phyloP scores from a whole-genome alignment of 306 rosid species.

The Prunus dulcis region DNA sequence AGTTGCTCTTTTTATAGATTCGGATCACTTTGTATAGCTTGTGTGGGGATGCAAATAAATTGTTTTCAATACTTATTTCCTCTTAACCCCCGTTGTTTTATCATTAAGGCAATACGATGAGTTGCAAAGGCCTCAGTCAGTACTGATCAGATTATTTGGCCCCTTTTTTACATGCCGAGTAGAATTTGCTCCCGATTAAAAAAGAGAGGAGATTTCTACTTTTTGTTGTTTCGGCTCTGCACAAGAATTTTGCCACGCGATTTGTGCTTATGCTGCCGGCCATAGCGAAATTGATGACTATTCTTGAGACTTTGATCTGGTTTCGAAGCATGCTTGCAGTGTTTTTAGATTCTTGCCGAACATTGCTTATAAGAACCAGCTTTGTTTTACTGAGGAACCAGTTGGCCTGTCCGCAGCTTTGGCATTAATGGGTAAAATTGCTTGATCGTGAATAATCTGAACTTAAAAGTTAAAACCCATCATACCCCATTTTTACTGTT shows the following conservation, averaged over 20 bases:
- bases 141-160: background rate
- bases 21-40: slow-evolving; percentile 30
- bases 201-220: background rate
- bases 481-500: background rate
- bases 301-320: background rate
- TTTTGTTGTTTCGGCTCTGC: background rate
- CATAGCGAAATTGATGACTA: too few species aligned
- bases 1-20: slow-evolving; percentile 14
- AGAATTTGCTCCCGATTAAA: background rate
- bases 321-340: background rate
- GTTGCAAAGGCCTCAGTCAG: background rate
- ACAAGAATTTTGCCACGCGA: background rate
- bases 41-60: slow-evolving; percentile 29
- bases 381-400: too few species aligned
- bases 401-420: too few species aligned
- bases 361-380: too few species aligned
- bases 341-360: too few species aligned
- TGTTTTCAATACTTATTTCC: background rate
- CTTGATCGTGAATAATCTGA: too few species aligned
- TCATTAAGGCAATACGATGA: background rate
- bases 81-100: background rate
- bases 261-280: too few species aligned
- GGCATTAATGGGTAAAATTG: too few species aligned
- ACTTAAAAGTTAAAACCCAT: too few species aligned
- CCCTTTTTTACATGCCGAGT: too few species aligned